Base-by-base conservation (phyloP, 2,329 filamentous ascomycete species). In the Davidsoniella virescens region DNA sequence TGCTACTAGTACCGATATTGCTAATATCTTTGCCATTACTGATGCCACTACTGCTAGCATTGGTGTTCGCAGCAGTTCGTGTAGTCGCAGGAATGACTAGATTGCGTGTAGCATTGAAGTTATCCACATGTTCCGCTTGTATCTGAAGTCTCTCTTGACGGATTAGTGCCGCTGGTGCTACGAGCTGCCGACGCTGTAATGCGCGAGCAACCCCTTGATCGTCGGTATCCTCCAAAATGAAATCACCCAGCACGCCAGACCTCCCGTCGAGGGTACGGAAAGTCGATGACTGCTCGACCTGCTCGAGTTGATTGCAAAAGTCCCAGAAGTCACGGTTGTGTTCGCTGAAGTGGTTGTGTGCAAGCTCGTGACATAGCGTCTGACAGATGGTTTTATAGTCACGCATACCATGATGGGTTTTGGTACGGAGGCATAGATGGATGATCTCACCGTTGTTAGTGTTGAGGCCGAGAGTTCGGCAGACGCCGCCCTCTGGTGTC, bases 301-400 rank as follows among this genome's bases (percentile, higher is more conserved):
- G 72, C 69, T 96, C 88, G 59, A 95, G 93, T 68, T 82, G 74
- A 57, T 80, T 80, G 57, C 85, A 94, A 58, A 98, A 64, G 49
- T 87, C 76, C 90, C 92, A 96, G 60, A 98, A 98, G 44, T 84
- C 68, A 16, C 78, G 70, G 64, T 96, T 87, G 63, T 98, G 92
- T 0, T 83, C 78, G 0, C 83, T 72, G 65, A 83, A 82, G 8
- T 94, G 85, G 59, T 94, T 95, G 64, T 98, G 92, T 56, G 88
- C 82, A 16, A 98, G 71, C 68, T 98, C 92, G 66, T 98, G 92
- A 61, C 90, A 96, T 10, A 98, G 70, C 43, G 92, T 96, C 57
- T 84, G 85, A 47, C 92, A 76, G 45, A 98, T 93, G 0, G 83
- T 88, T 58, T 82, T 82, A 67, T 96, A 98, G 62, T 95, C 87